Conservation (phyloP, 495 filamentous ascomycete species). For the Hyaloscypha variabilis region DNA sequence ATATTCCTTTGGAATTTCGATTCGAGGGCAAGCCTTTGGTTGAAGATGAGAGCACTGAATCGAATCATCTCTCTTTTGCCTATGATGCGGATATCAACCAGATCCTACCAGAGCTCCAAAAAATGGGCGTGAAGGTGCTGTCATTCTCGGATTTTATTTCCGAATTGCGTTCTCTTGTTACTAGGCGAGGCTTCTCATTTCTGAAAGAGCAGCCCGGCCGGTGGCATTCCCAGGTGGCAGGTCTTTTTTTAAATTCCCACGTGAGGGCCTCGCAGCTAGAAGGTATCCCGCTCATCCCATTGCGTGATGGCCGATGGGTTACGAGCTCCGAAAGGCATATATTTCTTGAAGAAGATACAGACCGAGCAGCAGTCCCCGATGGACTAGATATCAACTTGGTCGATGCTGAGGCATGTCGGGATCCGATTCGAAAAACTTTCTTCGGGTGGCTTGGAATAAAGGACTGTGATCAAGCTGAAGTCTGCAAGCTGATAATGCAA, state of each 20-base stretch:
- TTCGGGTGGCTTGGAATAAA: conserved; percentile 10
- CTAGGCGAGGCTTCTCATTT: conserved; percentile 9
- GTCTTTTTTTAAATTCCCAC: conserved; percentile 5
- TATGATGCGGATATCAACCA: conserved; percentile 15
- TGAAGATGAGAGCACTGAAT: conserved; percentile 4
- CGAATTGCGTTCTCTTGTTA: conserved; percentile 5
- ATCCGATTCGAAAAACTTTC: conserved; percentile 13
- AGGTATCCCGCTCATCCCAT: conserved; percentile 10
- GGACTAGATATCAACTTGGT: conserved; percentile 15
- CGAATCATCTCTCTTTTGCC: conserved; percentile 16
- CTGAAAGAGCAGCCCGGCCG: conserved; percentile 4
- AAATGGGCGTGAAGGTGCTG: conserved; percentile 15
- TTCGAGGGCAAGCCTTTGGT: conserved; percentile 17
- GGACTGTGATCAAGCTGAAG: conserved; percentile 17
- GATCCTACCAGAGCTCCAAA: conserved; percentile 11
- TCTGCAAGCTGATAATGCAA: conserved; percentile 17
- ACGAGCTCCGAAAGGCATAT: conserved; percentile 5
- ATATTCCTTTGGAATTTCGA: conserved; percentile 14
- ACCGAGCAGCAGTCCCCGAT: not conserved
- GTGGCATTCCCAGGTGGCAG: conserved; percentile 18
- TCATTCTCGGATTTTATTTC: conserved; percentile 7
- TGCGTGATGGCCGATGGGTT: conserved; percentile 14
- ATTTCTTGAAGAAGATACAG: conserved; percentile 16
- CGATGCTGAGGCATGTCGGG: conserved; percentile 14
- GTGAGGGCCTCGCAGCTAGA: not conserved